Base-by-base conservation (phyloP, 225 moss, liverwort and hornwort genomes). In the Antitrichia curtipendula region DNA sequence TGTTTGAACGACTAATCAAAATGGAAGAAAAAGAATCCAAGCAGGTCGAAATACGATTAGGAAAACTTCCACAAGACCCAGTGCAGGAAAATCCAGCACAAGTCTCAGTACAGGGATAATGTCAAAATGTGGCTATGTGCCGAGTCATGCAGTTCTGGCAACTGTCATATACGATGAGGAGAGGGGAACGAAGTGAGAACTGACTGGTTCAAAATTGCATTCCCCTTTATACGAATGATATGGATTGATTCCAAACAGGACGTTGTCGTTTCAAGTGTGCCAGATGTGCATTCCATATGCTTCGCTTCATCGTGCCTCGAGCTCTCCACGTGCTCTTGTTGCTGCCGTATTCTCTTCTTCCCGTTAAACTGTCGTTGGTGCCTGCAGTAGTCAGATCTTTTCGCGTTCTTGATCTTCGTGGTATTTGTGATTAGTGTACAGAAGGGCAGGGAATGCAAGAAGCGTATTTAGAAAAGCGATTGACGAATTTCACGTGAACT, bases 1-100 rank as follows among this genome's bases (percentile, higher is more conserved):
- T 98, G 98, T 98, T 98, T 66, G 90, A 92, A 40, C 90, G 96
- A 40, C 75, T 98, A 59, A 93, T 90, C 52, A 95, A 95, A 90
- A 90, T 97, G 81, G 97, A 97, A 81, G 94, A 94, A 15, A 93
- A 70, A 47, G 96, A 96, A 59, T 75, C 72, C 21, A 91, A 82
- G 80, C 10, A 81, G 45, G 43, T 10, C 4, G 92, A 87, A 81
- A 76, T 70, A 58, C 71, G 65, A 43, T 81, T 88, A 82, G 84
- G 70, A 75, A 82, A 86, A n/a, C 84, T 59, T 71, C 71, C 70
- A 54, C 81, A 66, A 79, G 91, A 75, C 16, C 25, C 66, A 62
- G 38, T 45, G 59, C 82, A 90, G n/a, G 73, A 83, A 72, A 89
- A 81, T 74, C 58, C 21, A 36, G 20, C 84, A 50, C 47, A 84